Conservation (phyloP, 257 asterid genomes). For the Solanum piurae region DNA sequence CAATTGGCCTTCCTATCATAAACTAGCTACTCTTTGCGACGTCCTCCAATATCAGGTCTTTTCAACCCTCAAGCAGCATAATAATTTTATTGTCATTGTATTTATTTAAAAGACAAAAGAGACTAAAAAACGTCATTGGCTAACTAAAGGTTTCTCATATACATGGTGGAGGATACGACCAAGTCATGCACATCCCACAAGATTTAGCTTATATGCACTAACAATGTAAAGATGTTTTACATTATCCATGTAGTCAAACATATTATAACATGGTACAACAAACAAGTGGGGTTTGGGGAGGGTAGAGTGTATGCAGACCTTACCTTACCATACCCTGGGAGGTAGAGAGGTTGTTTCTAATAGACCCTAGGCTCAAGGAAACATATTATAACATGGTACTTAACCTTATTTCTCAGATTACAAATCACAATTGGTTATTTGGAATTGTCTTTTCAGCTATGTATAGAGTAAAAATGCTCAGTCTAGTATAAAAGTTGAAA, state of each 20-base stretch:
- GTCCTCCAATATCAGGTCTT: background rate
- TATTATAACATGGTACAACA: background rate
- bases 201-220: background rate
- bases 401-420: no score
- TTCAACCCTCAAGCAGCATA: background rate
- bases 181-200: background rate
- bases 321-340: no score
- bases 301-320: no score
- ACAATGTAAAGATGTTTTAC: background rate
- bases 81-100: background rate
- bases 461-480: no score
- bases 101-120: background rate
- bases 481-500: no score
- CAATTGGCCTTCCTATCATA: background rate
- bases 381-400: no score
- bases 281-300: no score
- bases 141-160: background rate
- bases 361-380: no score
- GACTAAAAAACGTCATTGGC: background rate
- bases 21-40: background rate
- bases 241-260: background rate
- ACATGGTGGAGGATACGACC: background rate
- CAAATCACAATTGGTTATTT: no score
- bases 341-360: no score
- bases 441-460: no score